Percentiles rank a stretch among this genome's conserved stretches.
Conservation (phyloP, 352 stramenopile species). For the Plasmopara halstedii region DNA sequence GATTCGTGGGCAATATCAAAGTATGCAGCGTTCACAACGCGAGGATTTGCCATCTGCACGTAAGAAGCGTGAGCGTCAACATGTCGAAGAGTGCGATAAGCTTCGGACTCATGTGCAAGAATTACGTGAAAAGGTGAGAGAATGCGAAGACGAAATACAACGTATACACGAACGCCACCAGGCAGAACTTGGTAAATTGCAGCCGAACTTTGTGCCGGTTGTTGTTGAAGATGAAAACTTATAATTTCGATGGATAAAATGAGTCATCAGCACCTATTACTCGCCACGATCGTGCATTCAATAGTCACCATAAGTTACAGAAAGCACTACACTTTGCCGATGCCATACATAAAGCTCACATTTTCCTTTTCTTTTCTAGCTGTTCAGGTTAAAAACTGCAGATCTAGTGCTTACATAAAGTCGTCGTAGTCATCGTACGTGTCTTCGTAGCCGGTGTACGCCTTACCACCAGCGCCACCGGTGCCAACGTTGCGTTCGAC, state of each 20-base stretch:
- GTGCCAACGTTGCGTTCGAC: conserved; percentile 49
- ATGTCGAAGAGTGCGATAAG: conserved; percentile 37
- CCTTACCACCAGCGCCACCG: conserved; percentile 33
- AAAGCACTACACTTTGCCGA: neutral
- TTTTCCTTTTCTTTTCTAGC: conserved; percentile 8
- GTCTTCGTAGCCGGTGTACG: conserved; percentile 39
- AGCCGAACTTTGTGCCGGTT: conserved; percentile 15
- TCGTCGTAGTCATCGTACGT: conserved; percentile 80
- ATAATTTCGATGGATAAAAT: too few species aligned
- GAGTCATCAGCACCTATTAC: too few species aligned
- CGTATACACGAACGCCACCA: conserved; percentile 60
- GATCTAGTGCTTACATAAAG: conserved; percentile 64
- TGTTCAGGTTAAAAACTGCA: conserved; percentile 4
- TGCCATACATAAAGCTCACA: neutral
- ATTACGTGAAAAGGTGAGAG: conserved; percentile 54
- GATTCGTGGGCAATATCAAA: conserved; percentile 48
- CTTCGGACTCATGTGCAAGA: conserved; percentile 55
- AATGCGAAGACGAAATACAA: conserved; percentile 81
- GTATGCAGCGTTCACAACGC: conserved; percentile 26
- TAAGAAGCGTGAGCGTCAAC: conserved; percentile 33
- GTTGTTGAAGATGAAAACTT: conserved; percentile 16
- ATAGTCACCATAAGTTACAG: neutral
- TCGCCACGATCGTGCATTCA: too few species aligned
- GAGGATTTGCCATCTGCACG: conserved; percentile 27
- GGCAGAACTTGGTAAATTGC: conserved; percentile 27